Base-by-base conservation (phyloP, 2,329 filamentous ascomycete genomes). In the Lizonia empirigonia region DNA sequence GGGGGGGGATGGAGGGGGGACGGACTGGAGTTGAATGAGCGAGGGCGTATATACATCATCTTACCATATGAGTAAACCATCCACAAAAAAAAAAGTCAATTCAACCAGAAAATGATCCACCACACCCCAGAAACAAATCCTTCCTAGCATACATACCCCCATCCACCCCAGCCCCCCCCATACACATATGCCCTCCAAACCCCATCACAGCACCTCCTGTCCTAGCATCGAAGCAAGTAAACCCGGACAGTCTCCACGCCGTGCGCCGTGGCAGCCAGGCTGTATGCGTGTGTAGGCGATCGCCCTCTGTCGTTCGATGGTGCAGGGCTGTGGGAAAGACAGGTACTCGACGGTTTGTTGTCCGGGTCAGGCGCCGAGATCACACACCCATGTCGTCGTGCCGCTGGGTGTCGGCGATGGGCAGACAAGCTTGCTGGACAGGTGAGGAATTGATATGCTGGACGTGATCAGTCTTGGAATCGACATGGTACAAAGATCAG, bases 331-430 rank as follows among this genome's bases (percentile, higher is more conserved):
- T 20, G 38, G 18, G 24, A 9, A 27, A 34, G n/a, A 29, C 40
- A 51, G 32, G 24, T 37, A 36, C 23, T 20, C 18, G 29, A 30
- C 37, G 18, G 26, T 23, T 23, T 33, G 10, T 18, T 42, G 20
- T 20, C 42, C 49, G 42, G 42, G 26, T 47, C 47, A 33, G n/a
- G 23, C 39, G 37, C 41, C 36, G 15, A 51, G 41, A 41, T 42
- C 49, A 42, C 27, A 45, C 19, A 32, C 29, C 37, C 27, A 36
- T n/a, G 20, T 26, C 23, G 34, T 34, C 24, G 19, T 26, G 18
- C 24, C n/a, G 27, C 27, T 45, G 22, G 34, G 16, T 22, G 7
- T 29, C 36, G 35, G 10, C 13, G 22, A 19, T 4, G 15, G 33
- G 18, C 6, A 30, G 37, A 32, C 32, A 49, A 29, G 32, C 38